Conservation (phyloP, 148 eudicot species). For the Rhododendron griersonianum region DNA sequence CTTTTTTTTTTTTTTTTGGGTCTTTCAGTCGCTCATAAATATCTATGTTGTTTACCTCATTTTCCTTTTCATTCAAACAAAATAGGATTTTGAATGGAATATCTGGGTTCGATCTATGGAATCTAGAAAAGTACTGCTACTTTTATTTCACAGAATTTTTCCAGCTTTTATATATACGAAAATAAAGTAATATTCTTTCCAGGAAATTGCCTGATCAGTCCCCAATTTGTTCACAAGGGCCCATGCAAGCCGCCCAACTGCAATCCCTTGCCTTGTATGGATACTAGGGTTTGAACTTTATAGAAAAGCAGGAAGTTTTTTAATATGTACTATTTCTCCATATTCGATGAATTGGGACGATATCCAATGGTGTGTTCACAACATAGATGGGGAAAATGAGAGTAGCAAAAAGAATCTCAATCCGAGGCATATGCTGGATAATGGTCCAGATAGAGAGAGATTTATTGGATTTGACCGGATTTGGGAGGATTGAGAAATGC, state of each 20-base stretch:
- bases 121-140: slow-evolving; percentile 10
- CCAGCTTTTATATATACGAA: not conserved
- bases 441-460: not conserved
- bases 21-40: too few relatives aligned
- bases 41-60: too few relatives aligned
- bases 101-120: not conserved
- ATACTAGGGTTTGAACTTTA: not conserved
- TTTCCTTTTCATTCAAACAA: not conserved
- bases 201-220: not conserved
- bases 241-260: not conserved
- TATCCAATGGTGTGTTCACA: not conserved
- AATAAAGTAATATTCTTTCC: not conserved
- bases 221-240: not conserved
- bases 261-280: not conserved
- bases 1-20: not conserved
- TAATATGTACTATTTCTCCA: too few relatives aligned
- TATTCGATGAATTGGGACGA: not conserved
- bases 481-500: not conserved
- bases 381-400: not conserved
- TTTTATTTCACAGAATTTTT: not conserved
- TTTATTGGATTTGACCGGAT: not conserved
- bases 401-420: not conserved
- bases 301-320: not conserved
- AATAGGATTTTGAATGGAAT: not conserved
- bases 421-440: not conserved